Evolutionary conservation across 192 early-diverging fungal species (phyloP), one percentile per base, ranked within the genome.

Genomic region (Entrophospora sp.): DNA sequence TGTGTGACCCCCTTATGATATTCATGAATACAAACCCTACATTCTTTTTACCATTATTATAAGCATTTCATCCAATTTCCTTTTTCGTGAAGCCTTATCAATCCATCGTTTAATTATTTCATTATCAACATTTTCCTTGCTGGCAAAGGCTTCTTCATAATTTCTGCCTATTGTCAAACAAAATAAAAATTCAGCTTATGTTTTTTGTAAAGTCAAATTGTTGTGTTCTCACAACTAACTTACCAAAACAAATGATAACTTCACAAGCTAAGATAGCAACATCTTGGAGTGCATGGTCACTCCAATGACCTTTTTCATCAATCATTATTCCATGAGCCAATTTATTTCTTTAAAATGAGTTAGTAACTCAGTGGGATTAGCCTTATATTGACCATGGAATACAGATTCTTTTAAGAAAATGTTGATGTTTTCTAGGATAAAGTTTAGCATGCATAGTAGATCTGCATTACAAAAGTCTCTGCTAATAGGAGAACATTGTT

Each of bases 271-370:
- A 46, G 10, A 62, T 13, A 8, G 61, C 16, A 6, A 63, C 61
- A 35, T 63, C 8, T 31, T 62, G 61, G 34, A 62, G 61, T 46
- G 43, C 10, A 48, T 46, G 61, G 10, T 63, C 44, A 10, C 27
- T 63, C 44, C 61, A 63, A 25, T 31, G 61, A 6, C 44, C 61
- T 35, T 46, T 48, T 18, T 20, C 18, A 27, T 48, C 35, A 46
- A 31, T 16, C 16, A 63, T n/a, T 18, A 63, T 63, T n/a, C 61
- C 61, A 32, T 63, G 61, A 13, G 61, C 44, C 61, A 63, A 34
- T 20, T 46, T 63, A 5, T 63, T 44, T 34, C 61, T 35, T 63
- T 63, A 48, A 63, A 48, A 14, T 63, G 32, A 31, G 7, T 46
- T 4, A 63, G 35, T 22, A 35, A 20, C 20, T 63, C 44, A 48